These are phyloP conservation scores for Echria macrotheca DNA, from an alignment of 495 filamentous ascomycete species.

Conservation along the genomic window DNA sequence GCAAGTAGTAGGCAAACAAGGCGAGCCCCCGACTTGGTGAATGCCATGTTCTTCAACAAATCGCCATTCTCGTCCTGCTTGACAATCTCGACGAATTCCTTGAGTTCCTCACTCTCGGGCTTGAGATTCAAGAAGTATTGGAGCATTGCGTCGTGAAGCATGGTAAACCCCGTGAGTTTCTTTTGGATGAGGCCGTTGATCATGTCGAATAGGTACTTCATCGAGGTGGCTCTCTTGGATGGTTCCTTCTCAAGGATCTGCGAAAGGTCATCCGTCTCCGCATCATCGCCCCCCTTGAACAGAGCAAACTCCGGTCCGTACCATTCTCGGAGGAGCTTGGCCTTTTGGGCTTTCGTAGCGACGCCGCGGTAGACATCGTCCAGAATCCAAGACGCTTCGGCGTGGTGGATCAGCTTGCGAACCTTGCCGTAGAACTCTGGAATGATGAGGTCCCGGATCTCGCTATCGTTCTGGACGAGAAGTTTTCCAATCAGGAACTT, in stretches of 20 bases:
- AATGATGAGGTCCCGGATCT: slow-evolving; percentile 79
- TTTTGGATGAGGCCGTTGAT: slow-evolving; percentile 92
- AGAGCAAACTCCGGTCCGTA: slow-evolving; percentile 91
- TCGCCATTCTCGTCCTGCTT: slow-evolving; percentile 88
- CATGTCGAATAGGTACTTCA: slow-evolving; percentile 76
- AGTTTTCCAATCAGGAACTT: slow-evolving; percentile 96
- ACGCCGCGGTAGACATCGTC: slow-evolving; percentile 90
- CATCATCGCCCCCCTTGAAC: slow-evolving; percentile 55
- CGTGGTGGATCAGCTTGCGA: slow-evolving; percentile 86
- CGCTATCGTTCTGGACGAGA: slow-evolving; percentile 78
- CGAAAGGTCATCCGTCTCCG: slow-evolving; percentile 54
- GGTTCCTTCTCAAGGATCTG: slow-evolving; percentile 68
- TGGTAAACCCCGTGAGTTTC: slow-evolving; percentile 89
- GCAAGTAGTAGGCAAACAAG: slow-evolving; percentile 78
- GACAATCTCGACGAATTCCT: slow-evolving; percentile 82
- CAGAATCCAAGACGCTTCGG: slow-evolving; percentile 93
- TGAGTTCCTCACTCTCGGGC: slow-evolving; percentile 68
- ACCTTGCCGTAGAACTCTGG: slow-evolving; percentile 93
- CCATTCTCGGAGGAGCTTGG: slow-evolving; percentile 84
- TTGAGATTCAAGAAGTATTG: slow-evolving; percentile 85
- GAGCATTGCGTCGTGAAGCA: slow-evolving; percentile 96
- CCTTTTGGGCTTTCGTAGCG: slow-evolving; percentile 75
- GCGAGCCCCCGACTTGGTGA: slow-evolving; percentile 81
- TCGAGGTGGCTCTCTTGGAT: slow-evolving; percentile 78
- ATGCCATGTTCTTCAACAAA: slow-evolving; percentile 87